A percentile compares a stretch with the other conserved stretches of the same genome.
These are phyloP conservation scores for Debaryomycetaceae sp. DNA, from an alignment of 1,139 yeast species.

Conservation along the genomic window DNA sequence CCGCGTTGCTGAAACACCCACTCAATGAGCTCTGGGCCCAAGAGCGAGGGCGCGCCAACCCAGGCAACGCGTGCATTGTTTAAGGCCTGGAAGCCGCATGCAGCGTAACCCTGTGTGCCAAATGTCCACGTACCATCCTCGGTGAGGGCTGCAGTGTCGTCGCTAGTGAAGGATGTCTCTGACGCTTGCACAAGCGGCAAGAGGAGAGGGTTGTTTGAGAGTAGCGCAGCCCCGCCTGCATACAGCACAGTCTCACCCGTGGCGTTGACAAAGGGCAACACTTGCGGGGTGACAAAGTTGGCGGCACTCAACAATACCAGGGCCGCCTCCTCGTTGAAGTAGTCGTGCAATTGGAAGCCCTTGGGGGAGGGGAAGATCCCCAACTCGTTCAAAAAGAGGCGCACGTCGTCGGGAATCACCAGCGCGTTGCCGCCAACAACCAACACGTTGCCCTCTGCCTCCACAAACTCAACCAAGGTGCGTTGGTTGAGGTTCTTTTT, in stretches of 20 bases:
- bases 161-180: constrained; percentile 58
- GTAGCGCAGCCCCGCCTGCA: constrained; percentile 39
- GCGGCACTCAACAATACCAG: constrained; percentile 20
- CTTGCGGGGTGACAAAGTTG: constrained; percentile 16
- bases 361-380: constrained; percentile 86
- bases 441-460: constrained; percentile 70
- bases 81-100: constrained; percentile 79
- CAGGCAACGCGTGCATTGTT: constrained; percentile 77
- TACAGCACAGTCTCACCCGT: too few species aligned
- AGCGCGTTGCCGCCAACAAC: constrained; percentile 46
- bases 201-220: constrained; percentile 51
- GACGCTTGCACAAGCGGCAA: constrained; percentile 73
- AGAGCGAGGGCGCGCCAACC: constrained; percentile 64
- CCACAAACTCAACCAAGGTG: constrained; percentile 45
- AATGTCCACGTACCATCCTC: constrained; percentile 66
- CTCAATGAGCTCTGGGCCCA: constrained; percentile 51
- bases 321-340: constrained; percentile 43
- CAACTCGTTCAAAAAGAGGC: constrained; percentile 67
- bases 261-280: not conserved
- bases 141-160: constrained; percentile 28
- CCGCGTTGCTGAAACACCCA: constrained; percentile 78
- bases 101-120: constrained; percentile 75
- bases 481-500: constrained; percentile 30
- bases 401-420: constrained; percentile 59
- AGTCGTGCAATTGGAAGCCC: constrained; percentile 62